phyloP scores from a whole-genome alignment of 495 filamentous ascomycete species.

The Sphaerosporella brunnea region DNA sequence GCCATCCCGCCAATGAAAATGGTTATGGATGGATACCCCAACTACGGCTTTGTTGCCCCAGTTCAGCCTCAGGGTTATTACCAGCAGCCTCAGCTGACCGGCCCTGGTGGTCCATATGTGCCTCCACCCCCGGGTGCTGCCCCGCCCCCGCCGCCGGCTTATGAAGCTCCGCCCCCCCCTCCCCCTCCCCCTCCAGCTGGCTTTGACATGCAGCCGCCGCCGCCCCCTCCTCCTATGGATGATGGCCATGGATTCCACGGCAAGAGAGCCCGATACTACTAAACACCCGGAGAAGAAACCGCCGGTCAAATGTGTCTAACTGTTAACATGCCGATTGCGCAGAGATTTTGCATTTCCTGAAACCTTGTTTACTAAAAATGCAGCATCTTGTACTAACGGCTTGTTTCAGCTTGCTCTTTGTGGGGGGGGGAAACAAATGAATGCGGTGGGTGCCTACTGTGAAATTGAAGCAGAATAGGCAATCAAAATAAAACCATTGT shows the following conservation, averaged over 20 bases:
- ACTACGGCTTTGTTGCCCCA: not conserved
- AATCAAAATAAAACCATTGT: too few relatives aligned
- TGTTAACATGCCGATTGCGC: too few relatives aligned
- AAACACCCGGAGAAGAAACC: too few relatives aligned
- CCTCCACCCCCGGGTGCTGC: not conserved
- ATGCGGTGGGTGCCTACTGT: too few relatives aligned
- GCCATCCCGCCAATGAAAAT: not conserved
- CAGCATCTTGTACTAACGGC: too few relatives aligned
- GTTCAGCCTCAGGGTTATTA: not conserved
- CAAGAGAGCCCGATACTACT: not conserved
- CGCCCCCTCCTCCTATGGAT: constrained; percentile 2
- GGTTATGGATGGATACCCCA: not conserved
- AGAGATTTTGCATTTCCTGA: too few relatives aligned
- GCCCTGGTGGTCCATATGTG: not conserved
- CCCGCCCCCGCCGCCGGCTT: not conserved
- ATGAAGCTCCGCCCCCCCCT: not conserved
- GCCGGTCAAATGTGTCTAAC: too few relatives aligned
- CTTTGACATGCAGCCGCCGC: not conserved
- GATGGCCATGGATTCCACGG: not conserved
- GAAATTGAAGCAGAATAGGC: too few relatives aligned
- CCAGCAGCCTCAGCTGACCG: constrained; percentile 2
- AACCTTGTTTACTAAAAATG: too few relatives aligned
- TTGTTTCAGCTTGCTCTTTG: too few relatives aligned
- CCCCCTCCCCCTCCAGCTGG: not conserved
- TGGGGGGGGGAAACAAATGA: too few relatives aligned